A percentile compares a stretch with the other conserved stretches of the same genome.
Conservation (phyloP, 1,139 yeast species). For the Candida labiduridarum region DNA sequence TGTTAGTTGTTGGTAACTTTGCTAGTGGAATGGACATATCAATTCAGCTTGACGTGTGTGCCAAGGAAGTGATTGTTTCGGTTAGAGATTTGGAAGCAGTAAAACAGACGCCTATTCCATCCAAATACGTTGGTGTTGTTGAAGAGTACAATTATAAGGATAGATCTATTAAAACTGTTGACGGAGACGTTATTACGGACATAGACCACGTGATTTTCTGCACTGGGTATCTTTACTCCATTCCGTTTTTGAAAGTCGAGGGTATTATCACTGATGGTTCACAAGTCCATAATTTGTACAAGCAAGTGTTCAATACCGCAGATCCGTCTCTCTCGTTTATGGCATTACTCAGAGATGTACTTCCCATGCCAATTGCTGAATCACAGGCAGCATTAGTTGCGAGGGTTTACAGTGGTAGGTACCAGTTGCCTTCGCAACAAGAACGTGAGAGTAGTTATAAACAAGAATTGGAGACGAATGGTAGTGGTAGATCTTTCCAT, state of each 20-base stretch:
- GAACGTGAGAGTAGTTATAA: conserved; percentile 30
- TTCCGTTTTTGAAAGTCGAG: conserved; percentile 41
- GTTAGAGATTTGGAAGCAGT: conserved; percentile 26
- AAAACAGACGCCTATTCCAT: conserved; percentile 13
- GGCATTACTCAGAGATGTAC: conserved; percentile 40
- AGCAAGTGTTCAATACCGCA: conserved; percentile 45
- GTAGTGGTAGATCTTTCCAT: conserved; percentile 30
- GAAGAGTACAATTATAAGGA: conserved; percentile 27
- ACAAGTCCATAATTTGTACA: conserved; percentile 36
- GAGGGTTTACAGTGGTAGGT: conserved; percentile 43
- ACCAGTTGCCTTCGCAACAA: conserved; percentile 33
- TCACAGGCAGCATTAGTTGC: conserved; percentile 49
- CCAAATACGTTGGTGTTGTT: conserved; percentile 30
- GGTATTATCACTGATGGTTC: conserved; percentile 31
- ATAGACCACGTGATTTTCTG: conserved; percentile 48
- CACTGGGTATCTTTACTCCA: conserved; percentile 49
- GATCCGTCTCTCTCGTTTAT: conserved; percentile 47
- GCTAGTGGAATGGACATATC: conserved; percentile 54
- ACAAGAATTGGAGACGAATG: conserved; percentile 23
- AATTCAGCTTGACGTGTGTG: conserved; percentile 42
- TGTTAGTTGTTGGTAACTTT: conserved; percentile 49
- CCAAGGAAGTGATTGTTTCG: conserved; percentile 42
- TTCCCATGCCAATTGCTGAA: conserved; percentile 53
- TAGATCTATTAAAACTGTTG: conserved; percentile 30
- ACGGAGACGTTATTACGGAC: conserved; percentile 25